Conservation (phyloP, 495 filamentous ascomycete genomes). For the Extremus antarcticus region DNA sequence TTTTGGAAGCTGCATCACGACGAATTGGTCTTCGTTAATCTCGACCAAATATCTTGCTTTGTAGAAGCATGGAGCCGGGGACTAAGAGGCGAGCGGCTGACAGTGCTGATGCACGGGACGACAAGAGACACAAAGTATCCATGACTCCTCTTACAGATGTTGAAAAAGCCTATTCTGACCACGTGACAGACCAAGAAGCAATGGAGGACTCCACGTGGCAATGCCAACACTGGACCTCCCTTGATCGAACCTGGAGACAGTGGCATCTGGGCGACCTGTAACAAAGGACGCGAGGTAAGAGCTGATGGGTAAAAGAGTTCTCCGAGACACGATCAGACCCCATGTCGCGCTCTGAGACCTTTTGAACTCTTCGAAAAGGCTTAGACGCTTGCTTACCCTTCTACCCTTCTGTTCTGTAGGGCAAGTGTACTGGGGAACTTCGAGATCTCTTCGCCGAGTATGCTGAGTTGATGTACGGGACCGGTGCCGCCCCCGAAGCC, state of each 20-base stretch:
- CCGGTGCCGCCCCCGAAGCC: slow-evolving; percentile 28
- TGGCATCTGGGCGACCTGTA: slow-evolving; percentile 85
- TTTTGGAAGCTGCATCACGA: too few relatives aligned
- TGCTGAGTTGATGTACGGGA: slow-evolving; percentile 45
- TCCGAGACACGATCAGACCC: too few relatives aligned
- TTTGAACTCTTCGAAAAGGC: too few relatives aligned
- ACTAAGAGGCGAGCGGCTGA: slow-evolving; percentile 14
- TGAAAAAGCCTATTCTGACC: background rate
- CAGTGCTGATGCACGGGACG: background rate
- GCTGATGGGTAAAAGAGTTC: too few relatives aligned
- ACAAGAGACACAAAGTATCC: slow-evolving; percentile 12
- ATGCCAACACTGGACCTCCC: slow-evolving; percentile 10
- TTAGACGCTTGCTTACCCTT: too few relatives aligned
- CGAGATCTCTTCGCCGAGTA: slow-evolving; percentile 63
- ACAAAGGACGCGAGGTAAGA: too few relatives aligned
- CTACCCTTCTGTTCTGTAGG: too few relatives aligned
- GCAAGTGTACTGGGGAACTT: slow-evolving; percentile 63
- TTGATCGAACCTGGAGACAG: slow-evolving; percentile 54
- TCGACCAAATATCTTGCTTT: too few relatives aligned
- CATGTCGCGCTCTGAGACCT: too few relatives aligned
- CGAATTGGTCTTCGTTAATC: too few relatives aligned
- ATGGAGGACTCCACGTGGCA: slow-evolving; percentile 25
- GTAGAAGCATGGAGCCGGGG: background rate
- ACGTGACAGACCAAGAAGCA: slow-evolving; percentile 28
- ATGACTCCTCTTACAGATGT: too few relatives aligned